Conservation (phyloP, 1,284 basidiomycete species). For the Stygiomarasmius scandens region DNA sequence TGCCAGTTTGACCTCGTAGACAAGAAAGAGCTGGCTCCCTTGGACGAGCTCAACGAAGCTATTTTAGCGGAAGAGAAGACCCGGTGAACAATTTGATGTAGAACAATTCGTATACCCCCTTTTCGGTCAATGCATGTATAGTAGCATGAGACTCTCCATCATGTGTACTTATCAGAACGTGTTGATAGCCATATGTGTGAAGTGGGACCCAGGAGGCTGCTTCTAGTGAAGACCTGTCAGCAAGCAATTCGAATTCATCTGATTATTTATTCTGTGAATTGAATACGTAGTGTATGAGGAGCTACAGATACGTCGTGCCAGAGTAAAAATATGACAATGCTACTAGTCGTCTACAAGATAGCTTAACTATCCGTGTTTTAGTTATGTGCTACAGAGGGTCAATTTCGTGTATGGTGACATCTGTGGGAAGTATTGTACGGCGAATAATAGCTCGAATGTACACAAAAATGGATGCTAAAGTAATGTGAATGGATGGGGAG, state of each 20-base stretch:
- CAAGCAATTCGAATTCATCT: no score
- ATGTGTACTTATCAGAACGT: no score
- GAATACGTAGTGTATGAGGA: no score
- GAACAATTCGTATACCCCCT: background rate
- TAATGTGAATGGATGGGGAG: background rate
- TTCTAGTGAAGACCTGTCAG: no score
- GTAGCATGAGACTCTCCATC: no score
- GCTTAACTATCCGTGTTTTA: background rate
- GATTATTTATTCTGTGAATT: no score
- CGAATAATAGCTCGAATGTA: background rate
- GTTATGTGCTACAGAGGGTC: background rate
- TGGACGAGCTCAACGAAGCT: constrained; percentile 96
- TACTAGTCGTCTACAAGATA: background rate
- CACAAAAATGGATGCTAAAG: background rate
- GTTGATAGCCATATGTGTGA: no score
- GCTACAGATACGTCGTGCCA: no score
- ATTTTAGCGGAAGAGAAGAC: constrained; percentile 85
- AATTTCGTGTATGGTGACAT: background rate
- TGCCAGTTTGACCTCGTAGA: constrained; percentile 93
- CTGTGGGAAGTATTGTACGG: background rate
- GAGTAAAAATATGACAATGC: background rate
- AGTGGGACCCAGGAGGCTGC: no score
- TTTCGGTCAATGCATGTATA: no score
- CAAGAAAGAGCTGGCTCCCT: constrained; percentile 93
- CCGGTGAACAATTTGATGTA: constrained; percentile 36